Base-by-base conservation (phyloP, 352 stramenopile genomes). In the Globisporangium cystogenes region DNA sequence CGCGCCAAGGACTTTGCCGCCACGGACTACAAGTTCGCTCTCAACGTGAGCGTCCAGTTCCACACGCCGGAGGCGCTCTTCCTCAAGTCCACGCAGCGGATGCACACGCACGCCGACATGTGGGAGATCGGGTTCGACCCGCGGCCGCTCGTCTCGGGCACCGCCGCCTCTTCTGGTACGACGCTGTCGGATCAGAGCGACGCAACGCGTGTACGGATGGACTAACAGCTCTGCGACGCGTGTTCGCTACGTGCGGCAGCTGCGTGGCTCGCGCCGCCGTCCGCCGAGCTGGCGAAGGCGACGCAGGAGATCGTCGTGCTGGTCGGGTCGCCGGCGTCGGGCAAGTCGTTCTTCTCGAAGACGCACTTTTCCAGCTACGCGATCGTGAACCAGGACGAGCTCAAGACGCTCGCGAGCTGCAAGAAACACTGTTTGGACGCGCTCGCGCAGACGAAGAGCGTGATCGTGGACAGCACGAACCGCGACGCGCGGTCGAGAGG, bases 401-500 rank as follows among this genome's bases (percentile, higher is more conserved):
- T 96, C 37, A 87, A 87, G 49, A 95, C 80, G 7, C 52, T 77
- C 27, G 55, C 62, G 3, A 93, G 87, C 48, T 97, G 89, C 66
- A 86, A 83, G 44, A 74, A 70, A 18, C 76, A 63, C 31, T 86
- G 76, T 23, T 47, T 72, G 10, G 73, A 86, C 44, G 67, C 66
- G 0, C 72, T 97, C 21, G 53, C 64, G 3, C 46, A 69, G 21
- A 72, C 79, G 23, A 78, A 80, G 45, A 96, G 77, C 61, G 77
- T 96, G 29, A 64, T 95, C 20, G 64, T 96, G 31, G 89, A 97
- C 62, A 89, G 74, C 50, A 97, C 86, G 12, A 96, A 96, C 57
- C 74, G 78, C 16, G 79, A 90, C 24, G 29, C 52, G 21, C 72
- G 81, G 11, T 57, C 68, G 12, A 74, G 86, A 26, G 76, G 72